Evolutionary conservation across 352 stramenopile species (phyloP).

Genomic region (Thraustochytrium sp.): DNA sequence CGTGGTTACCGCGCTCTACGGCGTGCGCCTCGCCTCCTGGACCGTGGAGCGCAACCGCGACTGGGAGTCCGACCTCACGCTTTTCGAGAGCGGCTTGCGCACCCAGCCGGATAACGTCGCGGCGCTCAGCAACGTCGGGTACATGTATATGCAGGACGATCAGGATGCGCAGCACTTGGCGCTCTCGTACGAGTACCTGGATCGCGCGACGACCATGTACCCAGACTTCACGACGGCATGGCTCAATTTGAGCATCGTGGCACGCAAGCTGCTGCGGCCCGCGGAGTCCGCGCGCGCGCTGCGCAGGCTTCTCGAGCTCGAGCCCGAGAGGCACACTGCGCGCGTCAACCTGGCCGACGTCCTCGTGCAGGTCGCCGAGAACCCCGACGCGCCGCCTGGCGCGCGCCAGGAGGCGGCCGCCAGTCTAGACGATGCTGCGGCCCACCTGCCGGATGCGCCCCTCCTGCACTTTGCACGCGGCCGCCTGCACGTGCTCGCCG

Average conservation of each 20-base stretch:
- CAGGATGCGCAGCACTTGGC: neutral
- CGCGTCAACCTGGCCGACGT: neutral
- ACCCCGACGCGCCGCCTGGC: neutral
- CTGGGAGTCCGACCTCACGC: neutral
- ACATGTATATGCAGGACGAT: slow-evolving; percentile 24
- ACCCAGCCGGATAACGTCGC: neutral
- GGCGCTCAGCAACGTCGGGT: slow-evolving; percentile 7
- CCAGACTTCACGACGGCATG: neutral
- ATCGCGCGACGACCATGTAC: neutral
- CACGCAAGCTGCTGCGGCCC: neutral
- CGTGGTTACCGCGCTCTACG: neutral
- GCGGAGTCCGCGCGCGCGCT: neutral
- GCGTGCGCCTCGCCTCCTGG: neutral
- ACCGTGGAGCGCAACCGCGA: neutral
- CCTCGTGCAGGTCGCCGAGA: neutral
- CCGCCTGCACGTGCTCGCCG: neutral
- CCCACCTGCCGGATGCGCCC: too few relatives aligned
- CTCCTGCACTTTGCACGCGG: neutral
- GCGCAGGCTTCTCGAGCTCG: neutral
- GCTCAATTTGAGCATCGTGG: neutral
- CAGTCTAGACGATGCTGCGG: neutral
- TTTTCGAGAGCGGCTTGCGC: neutral
- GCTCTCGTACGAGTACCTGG: neutral
- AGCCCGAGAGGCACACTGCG: neutral
- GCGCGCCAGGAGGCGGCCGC: neutral